Evolutionary conservation across 2,329 filamentous ascomycete genomes (phyloP).

Genomic region (Emericellopsis atlantica): DNA sequence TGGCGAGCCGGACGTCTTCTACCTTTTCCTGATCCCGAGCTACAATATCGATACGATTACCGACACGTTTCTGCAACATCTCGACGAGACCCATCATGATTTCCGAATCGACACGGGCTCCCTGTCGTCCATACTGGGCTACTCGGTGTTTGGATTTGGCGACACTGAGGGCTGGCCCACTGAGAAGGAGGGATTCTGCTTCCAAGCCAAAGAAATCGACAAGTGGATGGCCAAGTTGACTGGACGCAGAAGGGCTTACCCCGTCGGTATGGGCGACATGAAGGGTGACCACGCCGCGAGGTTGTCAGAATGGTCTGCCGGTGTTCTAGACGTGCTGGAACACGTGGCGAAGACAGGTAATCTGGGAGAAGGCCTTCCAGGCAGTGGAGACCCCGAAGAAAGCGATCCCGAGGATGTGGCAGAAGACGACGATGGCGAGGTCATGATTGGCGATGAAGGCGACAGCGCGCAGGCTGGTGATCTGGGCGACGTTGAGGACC

Average conservation of each 20-base stretch:
- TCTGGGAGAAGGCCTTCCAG: constrained; percentile 53
- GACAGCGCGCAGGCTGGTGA: constrained; percentile 27
- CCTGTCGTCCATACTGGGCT: constrained; percentile 64
- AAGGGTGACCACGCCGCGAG: constrained; percentile 58
- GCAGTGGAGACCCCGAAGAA: constrained; percentile 74
- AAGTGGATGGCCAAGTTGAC: constrained; percentile 97
- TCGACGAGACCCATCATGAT: constrained; percentile 89
- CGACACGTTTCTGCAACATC: constrained; percentile 73
- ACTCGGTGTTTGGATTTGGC: constrained; percentile 88
- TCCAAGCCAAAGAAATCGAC: constrained; percentile 81
- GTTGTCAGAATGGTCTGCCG: constrained; percentile 65
- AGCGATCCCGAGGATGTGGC: constrained; percentile 65
- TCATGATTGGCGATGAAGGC: constrained; percentile 27
- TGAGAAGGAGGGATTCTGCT: constrained; percentile 83
- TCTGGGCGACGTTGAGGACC: constrained; percentile 74
- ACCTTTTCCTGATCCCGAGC: constrained; percentile 73
- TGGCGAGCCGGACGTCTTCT: constrained; percentile 54
- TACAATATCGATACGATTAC: constrained; percentile 94
- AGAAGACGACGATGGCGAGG: constrained; percentile 45
- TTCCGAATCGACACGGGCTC: constrained; percentile 90
- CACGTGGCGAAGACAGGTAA: constrained; percentile 47
- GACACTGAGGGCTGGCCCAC: constrained; percentile 87
- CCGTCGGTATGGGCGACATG: constrained; percentile 76
- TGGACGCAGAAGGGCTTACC: constrained; percentile 72
- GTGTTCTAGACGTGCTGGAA: constrained; percentile 58